Evolutionary conservation across 2,329 filamentous ascomycete species (phyloP).

Genomic region (Penicillium psychrosexuale): DNA sequence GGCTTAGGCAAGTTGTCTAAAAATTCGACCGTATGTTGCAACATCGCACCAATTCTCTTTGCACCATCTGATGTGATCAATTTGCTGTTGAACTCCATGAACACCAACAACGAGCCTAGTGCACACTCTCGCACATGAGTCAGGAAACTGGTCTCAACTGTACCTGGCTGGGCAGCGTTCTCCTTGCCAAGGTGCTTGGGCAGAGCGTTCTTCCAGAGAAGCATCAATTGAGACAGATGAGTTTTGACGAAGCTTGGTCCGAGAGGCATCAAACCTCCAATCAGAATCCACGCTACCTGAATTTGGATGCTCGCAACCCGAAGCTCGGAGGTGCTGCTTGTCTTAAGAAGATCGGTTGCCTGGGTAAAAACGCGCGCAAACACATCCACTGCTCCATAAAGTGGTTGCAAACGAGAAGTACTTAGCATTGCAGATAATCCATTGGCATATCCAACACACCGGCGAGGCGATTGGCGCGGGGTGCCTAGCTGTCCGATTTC

Average conservation of each 20-base stretch:
- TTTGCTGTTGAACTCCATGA: conserved; percentile 88
- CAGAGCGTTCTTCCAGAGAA: conserved; percentile 95
- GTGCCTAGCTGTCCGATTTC: conserved; percentile 76
- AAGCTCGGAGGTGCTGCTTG: conserved; percentile 84
- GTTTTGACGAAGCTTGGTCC: conserved; percentile 99
- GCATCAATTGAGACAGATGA: conserved; percentile 85
- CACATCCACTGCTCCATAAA: conserved; percentile 93
- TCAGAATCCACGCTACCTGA: conserved; percentile 95
- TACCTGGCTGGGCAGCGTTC: conserved; percentile 76
- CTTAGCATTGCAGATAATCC: conserved; percentile 87
- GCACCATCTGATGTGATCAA: conserved; percentile 91
- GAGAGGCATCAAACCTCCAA: conserved; percentile 92
- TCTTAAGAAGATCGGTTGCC: conserved; percentile 88
- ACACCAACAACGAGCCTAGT: conserved; percentile 83
- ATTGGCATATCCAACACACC: conserved; percentile 88
- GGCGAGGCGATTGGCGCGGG: conserved; percentile 72
- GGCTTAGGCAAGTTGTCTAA: conserved; percentile 78
- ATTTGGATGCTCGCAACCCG: conserved; percentile 91
- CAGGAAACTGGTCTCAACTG: conserved; percentile 86
- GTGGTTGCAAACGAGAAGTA: conserved; percentile 78
- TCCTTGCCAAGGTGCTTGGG: conserved; percentile 93
- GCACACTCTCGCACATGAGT: conserved; percentile 94
- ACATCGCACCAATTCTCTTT: conserved; percentile 86
- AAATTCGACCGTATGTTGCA: conserved; percentile 90
- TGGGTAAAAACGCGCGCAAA: conserved; percentile 88